Evolutionary conservation across 441 rosid genomes (phyloP), one percentile per base, ranked within the genome.

Genomic region (Bruguiera hainesii): DNA sequence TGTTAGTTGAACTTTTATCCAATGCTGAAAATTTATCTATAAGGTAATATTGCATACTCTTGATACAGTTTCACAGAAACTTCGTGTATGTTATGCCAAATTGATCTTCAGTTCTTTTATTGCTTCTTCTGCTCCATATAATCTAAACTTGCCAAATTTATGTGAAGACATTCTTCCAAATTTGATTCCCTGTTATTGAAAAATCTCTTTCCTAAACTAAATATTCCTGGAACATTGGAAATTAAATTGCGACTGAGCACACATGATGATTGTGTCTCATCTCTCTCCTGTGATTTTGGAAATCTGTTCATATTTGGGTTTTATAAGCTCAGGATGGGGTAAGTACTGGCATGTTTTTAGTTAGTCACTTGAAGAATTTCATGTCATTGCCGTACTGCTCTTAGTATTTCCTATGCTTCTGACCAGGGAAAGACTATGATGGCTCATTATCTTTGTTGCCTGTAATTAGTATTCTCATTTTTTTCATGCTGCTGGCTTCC

Each of bases 1-100:
- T 64, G 73, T 69, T 88, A 74, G 68, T 61, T 39, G 70, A 81
- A 68, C 81, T 80, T 66, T 48, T 83, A 50, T 79, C 81, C 35
- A 77, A 79, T 68, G 74, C 84, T 63, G 77, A 81, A 64, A 71
- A 64, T 64, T 79, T 83, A 7, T 49, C 76, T 62, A 16, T 78
- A 50, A 23, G 85, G 91, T 88, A 84, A 60, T 42, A 62, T 60
- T 9, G 18, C 4, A 10, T 55, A 26, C 18, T 42, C 21, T 15
- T 55, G 23, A 23, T 55, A 26, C 16, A 55, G 25, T 55, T 15
- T 55, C 25, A 3, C 2, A 9, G 25, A 23, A 4, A 16, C 28
- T 13, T 23, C 28, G 23, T 55, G 28, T 55, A 23, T 55, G 25
- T 5, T 23, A 26, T 55, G 15, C 58, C 28, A 55, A 55, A 55